Conservation (phyloP, 768 basidiomycete genomes). For the Sarcodon aspratus region DNA sequence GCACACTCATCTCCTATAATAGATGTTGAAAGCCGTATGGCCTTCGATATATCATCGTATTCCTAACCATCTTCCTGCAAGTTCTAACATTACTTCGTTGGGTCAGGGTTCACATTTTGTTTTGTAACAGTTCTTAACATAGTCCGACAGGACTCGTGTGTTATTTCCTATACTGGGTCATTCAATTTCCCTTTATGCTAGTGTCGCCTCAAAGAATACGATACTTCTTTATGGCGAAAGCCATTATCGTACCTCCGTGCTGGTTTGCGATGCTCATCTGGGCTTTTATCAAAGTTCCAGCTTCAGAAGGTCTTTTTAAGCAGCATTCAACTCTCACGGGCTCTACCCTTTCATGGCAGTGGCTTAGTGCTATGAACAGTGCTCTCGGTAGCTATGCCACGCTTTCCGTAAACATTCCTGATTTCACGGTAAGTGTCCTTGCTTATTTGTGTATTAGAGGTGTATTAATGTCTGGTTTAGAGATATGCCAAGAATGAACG, state of each 20-base stretch:
- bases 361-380: slow-evolving; percentile 68
- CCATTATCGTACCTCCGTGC: slow-evolving; percentile 29
- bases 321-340: slow-evolving; percentile 41
- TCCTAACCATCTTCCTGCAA: slow-evolving; percentile 49
- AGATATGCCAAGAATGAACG: slow-evolving; percentile 64
- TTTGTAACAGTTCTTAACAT: not conserved
- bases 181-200: slow-evolving; percentile 68
- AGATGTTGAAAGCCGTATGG: slow-evolving; percentile 77
- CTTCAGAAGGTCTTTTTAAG: slow-evolving; percentile 45
- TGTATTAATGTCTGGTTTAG: slow-evolving; percentile 15
- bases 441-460: not conserved
- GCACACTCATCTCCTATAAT: not conserved
- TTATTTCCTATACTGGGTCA: slow-evolving; percentile 68
- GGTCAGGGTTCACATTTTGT: slow-evolving; percentile 23
- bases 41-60: slow-evolving; percentile 47
- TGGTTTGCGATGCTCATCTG: slow-evolving; percentile 62
- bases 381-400: slow-evolving; percentile 68
- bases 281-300: slow-evolving; percentile 61
- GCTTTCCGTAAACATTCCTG: slow-evolving; percentile 71
- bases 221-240: slow-evolving; percentile 63
- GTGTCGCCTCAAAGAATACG: slow-evolving; percentile 71
- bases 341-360: slow-evolving; percentile 55
- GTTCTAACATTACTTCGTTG: slow-evolving; percentile 51
- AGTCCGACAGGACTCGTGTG: slow-evolving; percentile 46
- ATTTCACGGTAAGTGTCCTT: slow-evolving; percentile 48